These are phyloP conservation scores for Mycena amicta DNA, from an alignment of 768 basidiomycete genomes.

Conservation along the genomic window DNA sequence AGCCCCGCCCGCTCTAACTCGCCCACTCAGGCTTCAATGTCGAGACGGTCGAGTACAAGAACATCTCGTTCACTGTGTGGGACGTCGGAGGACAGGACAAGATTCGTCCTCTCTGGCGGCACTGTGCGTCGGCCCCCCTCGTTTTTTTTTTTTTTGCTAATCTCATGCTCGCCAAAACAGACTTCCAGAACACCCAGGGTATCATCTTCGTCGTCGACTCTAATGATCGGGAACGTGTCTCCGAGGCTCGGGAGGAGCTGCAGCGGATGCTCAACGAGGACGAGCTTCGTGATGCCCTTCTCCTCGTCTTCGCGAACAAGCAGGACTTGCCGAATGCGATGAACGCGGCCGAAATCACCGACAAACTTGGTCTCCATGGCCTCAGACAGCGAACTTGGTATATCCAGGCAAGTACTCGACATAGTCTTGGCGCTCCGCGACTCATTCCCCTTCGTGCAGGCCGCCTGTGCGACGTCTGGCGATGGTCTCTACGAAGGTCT, in stretches of 20 bases:
- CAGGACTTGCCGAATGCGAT: constrained; percentile 99
- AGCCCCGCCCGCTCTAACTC: constrained; percentile 24
- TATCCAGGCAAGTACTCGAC: constrained; percentile 70
- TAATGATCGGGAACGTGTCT: constrained; percentile 99
- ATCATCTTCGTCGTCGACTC: constrained; percentile 99
- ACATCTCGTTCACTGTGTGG: constrained; percentile 99
- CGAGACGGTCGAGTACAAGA: constrained; percentile 99
- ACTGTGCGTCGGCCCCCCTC: constrained; percentile 69
- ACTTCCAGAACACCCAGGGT: constrained; percentile 99
- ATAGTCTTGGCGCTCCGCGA: no score
- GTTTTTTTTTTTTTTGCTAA: constrained; percentile 15
- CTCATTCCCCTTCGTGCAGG: no score
- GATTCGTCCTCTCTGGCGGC: constrained; percentile 99
- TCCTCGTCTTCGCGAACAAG: constrained; percentile 99
- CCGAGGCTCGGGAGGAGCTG: constrained; percentile 97
- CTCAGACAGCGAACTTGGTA: constrained; percentile 98
- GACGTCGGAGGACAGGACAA: constrained; percentile 99
- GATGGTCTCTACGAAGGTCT: constrained; percentile 99
- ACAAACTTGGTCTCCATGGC: constrained; percentile 98
- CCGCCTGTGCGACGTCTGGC: constrained; percentile 97
- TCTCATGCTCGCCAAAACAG: constrained; percentile 42
- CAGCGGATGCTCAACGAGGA: constrained; percentile 99
- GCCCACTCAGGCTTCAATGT: constrained; percentile 90
- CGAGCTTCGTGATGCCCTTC: constrained; percentile 96
- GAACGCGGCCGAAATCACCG: constrained; percentile 99